phyloP scores from a whole-genome alignment of 1,284 basidiomycete genomes.

The Caloboletus firmus region DNA sequence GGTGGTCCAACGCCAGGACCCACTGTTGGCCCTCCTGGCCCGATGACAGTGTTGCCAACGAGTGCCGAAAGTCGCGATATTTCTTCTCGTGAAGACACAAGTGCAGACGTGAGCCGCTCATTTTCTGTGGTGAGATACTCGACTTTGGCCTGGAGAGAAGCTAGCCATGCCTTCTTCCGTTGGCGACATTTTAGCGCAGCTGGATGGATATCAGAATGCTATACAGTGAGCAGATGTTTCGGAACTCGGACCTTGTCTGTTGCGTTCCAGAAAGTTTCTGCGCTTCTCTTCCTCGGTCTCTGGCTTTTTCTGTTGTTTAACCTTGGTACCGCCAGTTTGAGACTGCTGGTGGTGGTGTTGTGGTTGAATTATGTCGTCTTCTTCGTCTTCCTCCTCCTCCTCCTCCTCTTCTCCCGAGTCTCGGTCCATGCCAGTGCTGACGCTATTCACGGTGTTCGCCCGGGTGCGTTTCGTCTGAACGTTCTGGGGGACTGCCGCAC shows the following conservation, averaged over 20 bases:
- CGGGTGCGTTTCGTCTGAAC: constrained; percentile 49
- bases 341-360: constrained; percentile 25
- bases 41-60: constrained; percentile 63
- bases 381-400: constrained; percentile 49
- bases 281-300: constrained; percentile 97
- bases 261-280: constrained; percentile 91
- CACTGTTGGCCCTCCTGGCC: constrained; percentile 33
- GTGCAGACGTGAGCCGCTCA: constrained; percentile 80
- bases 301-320: constrained; percentile 57
- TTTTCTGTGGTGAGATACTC: constrained; percentile 91
- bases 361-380: constrained; percentile 40
- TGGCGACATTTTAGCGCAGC: constrained; percentile 98
- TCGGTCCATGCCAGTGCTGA: constrained; percentile 28
- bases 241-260: constrained; percentile 76
- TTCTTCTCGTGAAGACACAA: constrained; percentile 78
- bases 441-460: constrained; percentile 35
- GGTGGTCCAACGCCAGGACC: constrained; percentile 31
- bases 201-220: constrained; percentile 35
- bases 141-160: constrained; percentile 89
- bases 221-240: neutral
- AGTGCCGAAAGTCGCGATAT: constrained; percentile 74
- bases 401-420: constrained; percentile 46
- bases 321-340: constrained; percentile 32
- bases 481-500: constrained; percentile 17
- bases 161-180: constrained; percentile 97